Percentiles rank a stretch among this genome's conserved stretches.
Conservation (phyloP, 148 eudicot species). For the Cornus kousa region DNA sequence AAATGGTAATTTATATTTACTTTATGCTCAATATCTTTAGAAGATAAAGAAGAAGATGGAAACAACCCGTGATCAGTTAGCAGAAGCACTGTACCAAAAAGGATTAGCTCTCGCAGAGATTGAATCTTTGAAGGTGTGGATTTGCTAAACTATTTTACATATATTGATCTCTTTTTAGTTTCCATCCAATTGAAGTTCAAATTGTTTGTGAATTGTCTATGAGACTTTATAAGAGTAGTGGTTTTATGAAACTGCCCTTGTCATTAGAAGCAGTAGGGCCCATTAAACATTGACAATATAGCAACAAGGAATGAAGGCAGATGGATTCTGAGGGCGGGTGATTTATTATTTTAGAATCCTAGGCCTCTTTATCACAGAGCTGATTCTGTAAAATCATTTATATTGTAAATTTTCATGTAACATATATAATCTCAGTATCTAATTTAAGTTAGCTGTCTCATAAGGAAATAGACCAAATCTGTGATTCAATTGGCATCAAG, state of each 20-base stretch:
- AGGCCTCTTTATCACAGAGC: neutral
- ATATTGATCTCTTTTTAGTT: neutral
- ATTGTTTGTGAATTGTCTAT: neutral
- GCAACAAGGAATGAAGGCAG: neutral
- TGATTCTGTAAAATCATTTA: neutral
- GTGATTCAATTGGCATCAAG: neutral
- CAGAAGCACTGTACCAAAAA: slow-evolving; percentile 88
- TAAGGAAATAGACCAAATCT: neutral
- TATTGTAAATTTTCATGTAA: neutral
- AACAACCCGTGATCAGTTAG: slow-evolving; percentile 74
- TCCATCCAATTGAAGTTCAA: neutral
- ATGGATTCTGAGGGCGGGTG: neutral
- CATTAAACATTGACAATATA: neutral
- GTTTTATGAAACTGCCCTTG: slow-evolving; percentile 10
- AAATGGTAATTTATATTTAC: neutral
- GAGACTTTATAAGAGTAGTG: neutral
- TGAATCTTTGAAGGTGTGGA: slow-evolving; percentile 59
- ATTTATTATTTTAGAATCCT: neutral
- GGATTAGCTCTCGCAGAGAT: slow-evolving; percentile 80
- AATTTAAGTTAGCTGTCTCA: neutral
- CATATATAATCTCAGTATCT: neutral
- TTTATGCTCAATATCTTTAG: slow-evolving; percentile 27
- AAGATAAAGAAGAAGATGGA: slow-evolving; percentile 82
- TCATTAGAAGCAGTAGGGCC: neutral
- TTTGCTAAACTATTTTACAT: neutral